phyloP scores from a whole-genome alignment of 306 rosid genomes.

The Dryas alaskensis region DNA sequence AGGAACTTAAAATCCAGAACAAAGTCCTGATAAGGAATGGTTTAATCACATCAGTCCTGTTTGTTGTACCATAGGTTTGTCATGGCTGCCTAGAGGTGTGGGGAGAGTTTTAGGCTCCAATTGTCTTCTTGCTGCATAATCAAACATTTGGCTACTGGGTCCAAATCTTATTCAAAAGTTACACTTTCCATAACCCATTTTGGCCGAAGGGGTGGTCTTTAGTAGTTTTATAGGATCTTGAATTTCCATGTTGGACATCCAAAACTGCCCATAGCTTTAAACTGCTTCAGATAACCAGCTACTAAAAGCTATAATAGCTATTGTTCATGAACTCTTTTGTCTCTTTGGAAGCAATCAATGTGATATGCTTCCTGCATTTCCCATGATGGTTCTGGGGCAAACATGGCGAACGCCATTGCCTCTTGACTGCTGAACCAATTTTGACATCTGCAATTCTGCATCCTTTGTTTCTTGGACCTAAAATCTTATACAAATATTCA shows the following conservation, averaged over 20 bases:
- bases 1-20: not conserved
- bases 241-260: not conserved
- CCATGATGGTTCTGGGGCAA: not conserved
- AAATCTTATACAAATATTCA: too few species aligned
- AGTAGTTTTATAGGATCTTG: not conserved
- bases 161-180: not conserved
- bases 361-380: not conserved
- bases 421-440: not conserved
- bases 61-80: not conserved
- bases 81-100: not conserved
- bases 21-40: not conserved
- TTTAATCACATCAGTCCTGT: not conserved
- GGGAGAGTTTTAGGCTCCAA: not conserved
- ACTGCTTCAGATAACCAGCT: not conserved
- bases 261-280: not conserved
- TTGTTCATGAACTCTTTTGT: not conserved
- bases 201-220: not conserved
- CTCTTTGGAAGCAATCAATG: not conserved
- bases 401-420: not conserved
- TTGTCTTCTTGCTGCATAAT: not conserved
- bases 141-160: not conserved
- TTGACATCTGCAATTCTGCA: not conserved
- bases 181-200: not conserved
- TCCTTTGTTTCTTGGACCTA: not conserved
- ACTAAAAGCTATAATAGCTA: not conserved